A percentile compares a stretch with the other conserved stretches of the same genome.
Evolutionary conservation across 495 filamentous ascomycete species (phyloP).

Genomic region (Thermochaetoides thermophila): DNA sequence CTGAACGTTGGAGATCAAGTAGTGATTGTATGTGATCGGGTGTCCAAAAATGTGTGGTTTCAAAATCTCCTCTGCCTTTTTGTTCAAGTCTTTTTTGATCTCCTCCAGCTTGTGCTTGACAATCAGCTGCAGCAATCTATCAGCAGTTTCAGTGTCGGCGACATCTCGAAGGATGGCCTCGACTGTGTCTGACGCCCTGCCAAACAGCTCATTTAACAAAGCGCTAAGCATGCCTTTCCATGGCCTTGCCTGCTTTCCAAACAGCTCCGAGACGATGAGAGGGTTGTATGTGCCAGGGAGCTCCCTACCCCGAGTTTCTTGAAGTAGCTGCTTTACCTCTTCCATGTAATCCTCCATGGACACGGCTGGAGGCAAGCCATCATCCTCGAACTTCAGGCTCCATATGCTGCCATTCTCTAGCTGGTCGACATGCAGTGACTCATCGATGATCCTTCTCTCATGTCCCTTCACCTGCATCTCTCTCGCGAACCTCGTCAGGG

Average conservation of each 20-base stretch:
- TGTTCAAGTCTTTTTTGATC: not conserved
- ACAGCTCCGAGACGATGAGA: conserved; percentile 3
- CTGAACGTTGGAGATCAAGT: conserved; percentile 4
- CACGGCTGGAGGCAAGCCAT: not conserved
- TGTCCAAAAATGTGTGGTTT: not conserved
- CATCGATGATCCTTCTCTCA: not conserved
- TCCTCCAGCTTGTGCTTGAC: not conserved
- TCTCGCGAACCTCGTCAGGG: not conserved
- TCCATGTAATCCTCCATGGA: not conserved
- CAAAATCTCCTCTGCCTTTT: not conserved
- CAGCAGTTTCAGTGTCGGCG: not conserved
- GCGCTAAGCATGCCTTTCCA: conserved; percentile 1
- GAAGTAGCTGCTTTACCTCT: not conserved
- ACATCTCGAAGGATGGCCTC: not conserved
- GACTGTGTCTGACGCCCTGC: not conserved
- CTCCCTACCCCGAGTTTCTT: conserved; percentile 1
- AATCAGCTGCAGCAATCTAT: not conserved
- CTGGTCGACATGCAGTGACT: not conserved
- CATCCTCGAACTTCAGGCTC: not conserved
- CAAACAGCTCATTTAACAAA: not conserved
- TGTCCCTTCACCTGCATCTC: not conserved
- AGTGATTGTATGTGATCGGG: conserved; percentile 5
- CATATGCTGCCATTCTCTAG: too few relatives aligned
- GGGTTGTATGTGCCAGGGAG: conserved; percentile 5
- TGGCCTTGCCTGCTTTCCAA: conserved; percentile 1